Base-by-base conservation (phyloP, 2,329 filamentous ascomycete species). In the Neoascochyta sp. region DNA sequence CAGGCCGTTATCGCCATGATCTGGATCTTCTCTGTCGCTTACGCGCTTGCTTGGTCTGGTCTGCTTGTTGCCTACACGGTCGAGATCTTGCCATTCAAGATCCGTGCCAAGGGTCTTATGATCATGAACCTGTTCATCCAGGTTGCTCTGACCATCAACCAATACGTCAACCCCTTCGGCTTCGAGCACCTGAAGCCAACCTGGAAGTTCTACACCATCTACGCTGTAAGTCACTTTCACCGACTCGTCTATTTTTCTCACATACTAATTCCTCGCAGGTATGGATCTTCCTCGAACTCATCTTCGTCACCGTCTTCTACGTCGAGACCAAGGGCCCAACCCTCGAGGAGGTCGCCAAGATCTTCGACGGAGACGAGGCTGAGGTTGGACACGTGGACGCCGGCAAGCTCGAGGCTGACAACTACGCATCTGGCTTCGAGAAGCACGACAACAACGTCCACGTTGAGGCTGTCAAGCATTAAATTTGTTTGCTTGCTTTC, bases 281-380 rank as follows among this genome's bases (percentile, higher is more conserved):
- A 32, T 81, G 78, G 78, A 74, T 81, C 52, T 65, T 72, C 25
- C 57, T 71, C 50, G 75, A 81, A 58, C 63, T 81, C 24, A 39
- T 75, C 25, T 80, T 81, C 45, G 76, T 82, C 19, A 80, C 72
- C 61, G 78, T 78, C 66, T 73, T 81, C 57, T 81, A 80, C 55
- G 72, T 81, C 33, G 81, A 86, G 65, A 86, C 81, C 11, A 78
- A 76, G 50, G 80, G 81, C 3, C 78, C 79, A 0, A 84, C 80
- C 2, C 75, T 86, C 1, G 81, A 85, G 55, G 79, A 83, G 54
- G 73, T 83, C 40, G 76, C 80, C 25, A 74, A 75, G 49, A 82
- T 85, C 55, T 85, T 86, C 48, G 81, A 85, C 46, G 81, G 79
- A 21, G 73, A 78, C 16, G 66, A 74, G 18, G 76, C 74, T 12